These are phyloP conservation scores for Cyclospora cayetanensis DNA, from an alignment of 169 alveolate species.

Conservation along the genomic window DNA sequence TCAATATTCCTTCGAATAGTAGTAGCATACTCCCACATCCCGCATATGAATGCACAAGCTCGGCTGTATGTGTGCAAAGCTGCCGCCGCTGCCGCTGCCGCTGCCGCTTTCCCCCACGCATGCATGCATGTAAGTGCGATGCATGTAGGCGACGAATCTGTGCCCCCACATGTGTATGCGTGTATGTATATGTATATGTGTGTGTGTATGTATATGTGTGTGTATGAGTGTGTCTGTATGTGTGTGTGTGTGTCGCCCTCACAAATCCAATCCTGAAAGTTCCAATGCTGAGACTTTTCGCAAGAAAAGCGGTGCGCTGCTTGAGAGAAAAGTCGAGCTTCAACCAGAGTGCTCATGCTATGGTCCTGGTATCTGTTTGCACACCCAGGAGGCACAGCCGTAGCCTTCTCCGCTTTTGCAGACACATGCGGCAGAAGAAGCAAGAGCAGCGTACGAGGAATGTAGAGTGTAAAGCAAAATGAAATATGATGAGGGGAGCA, in stretches of 20 bases:
- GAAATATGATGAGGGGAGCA: too few species aligned
- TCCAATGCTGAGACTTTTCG: constrained; percentile 6
- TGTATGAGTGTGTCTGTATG: background rate
- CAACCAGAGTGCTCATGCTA: constrained; percentile 25
- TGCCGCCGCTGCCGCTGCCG: background rate
- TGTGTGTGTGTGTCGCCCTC: background rate
- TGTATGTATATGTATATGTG: background rate
- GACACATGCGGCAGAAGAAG: too few species aligned
- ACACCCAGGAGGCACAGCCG: too few species aligned
- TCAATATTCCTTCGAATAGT: too few species aligned
- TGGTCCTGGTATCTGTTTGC: constrained; percentile 19
- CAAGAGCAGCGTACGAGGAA: too few species aligned
- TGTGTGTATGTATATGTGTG: background rate
- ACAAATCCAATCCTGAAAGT: constrained; percentile 62
- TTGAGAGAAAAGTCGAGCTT: constrained; percentile 22
- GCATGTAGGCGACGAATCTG: background rate
- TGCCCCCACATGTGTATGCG: background rate
- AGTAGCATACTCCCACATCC: too few species aligned
- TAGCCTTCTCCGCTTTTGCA: too few species aligned
- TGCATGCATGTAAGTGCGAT: background rate
- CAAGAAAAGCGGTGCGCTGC: background rate
- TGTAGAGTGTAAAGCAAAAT: too few species aligned
- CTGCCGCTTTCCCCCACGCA: background rate
- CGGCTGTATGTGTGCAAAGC: background rate
- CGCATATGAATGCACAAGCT: background rate